Conservation (phyloP, 192 early-diverging fungal genomes). For the Coemansia sp. region DNA sequence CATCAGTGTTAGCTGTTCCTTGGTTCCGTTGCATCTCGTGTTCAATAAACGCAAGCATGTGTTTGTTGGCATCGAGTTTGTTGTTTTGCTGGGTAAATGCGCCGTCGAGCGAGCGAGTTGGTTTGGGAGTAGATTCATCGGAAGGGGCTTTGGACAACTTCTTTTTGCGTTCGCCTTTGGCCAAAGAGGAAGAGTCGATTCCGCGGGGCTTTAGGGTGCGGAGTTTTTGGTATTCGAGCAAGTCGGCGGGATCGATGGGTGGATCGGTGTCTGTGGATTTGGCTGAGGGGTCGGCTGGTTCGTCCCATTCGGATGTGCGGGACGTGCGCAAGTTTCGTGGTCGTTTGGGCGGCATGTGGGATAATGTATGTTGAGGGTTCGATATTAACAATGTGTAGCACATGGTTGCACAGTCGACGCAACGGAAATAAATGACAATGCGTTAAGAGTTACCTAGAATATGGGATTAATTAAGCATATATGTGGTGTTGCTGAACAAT, state of each 20-base stretch:
- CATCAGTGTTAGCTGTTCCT: not conserved
- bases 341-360: slow-evolving; percentile 41
- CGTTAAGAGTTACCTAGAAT: too few species aligned
- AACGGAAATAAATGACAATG: too few species aligned
- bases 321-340: slow-evolving; percentile 41
- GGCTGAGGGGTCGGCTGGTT: slow-evolving; percentile 56
- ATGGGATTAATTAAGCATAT: too few species aligned
- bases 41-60: slow-evolving; percentile 88
- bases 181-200: slow-evolving; percentile 19
- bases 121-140: not conserved
- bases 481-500: too few species aligned
- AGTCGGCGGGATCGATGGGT: slow-evolving; percentile 17
- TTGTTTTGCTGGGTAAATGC: slow-evolving; percentile 77
- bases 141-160: slow-evolving; percentile 1
- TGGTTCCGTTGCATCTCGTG: slow-evolving; percentile 57
- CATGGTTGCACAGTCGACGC: too few species aligned
- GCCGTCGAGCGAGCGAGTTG: slow-evolving; percentile 54
- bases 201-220: slow-evolving; percentile 19
- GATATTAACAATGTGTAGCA: too few species aligned
- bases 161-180: slow-evolving; percentile 24
- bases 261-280: slow-evolving; percentile 38
- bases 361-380: too few species aligned
- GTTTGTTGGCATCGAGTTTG: slow-evolving; percentile 73
- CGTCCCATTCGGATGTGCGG: slow-evolving; percentile 36
- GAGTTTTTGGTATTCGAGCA: slow-evolving; percentile 30